These are phyloP conservation scores for Beauveria bassiana DNA, from an alignment of 2,329 filamentous ascomycete genomes.

Conservation along the genomic window DNA sequence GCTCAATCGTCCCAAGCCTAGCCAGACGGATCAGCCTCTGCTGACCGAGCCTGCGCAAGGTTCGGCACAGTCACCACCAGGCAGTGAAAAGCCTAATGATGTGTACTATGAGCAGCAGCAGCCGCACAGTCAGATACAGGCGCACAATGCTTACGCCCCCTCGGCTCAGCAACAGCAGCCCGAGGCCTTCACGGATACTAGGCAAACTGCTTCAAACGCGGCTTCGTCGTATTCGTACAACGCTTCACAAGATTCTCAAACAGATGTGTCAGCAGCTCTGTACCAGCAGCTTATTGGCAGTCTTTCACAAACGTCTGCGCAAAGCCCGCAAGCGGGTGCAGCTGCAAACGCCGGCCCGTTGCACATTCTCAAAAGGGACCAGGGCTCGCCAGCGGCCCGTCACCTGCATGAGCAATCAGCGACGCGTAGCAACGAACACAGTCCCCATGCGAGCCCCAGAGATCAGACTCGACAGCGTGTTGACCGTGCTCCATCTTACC, in stretches of 20 bases:
- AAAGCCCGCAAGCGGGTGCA: slow-evolving; percentile 20
- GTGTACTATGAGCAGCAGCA: slow-evolving; percentile 21
- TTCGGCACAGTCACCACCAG: slow-evolving; percentile 38
- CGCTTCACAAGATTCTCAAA: slow-evolving; percentile 31
- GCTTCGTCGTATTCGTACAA: slow-evolving; percentile 11
- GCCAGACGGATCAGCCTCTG: slow-evolving; percentile 42
- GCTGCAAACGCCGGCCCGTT: slow-evolving; percentile 27
- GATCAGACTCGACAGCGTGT: slow-evolving; percentile 33
- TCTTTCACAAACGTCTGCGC: slow-evolving; percentile 22
- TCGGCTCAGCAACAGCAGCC: slow-evolving; percentile 14
- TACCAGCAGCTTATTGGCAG: slow-evolving; percentile 32
- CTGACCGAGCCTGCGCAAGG: slow-evolving; percentile 31
- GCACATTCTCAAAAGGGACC: slow-evolving; percentile 45
- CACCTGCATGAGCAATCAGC: slow-evolving; percentile 32
- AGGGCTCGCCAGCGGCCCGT: slow-evolving; percentile 30
- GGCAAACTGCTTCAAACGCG: not conserved
- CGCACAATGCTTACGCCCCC: not conserved
- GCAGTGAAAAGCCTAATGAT: slow-evolving; percentile 25
- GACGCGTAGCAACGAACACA: slow-evolving; percentile 31
- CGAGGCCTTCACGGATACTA: slow-evolving; percentile 2
- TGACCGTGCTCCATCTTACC: slow-evolving; percentile 26
- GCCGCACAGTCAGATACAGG: slow-evolving; percentile 19
- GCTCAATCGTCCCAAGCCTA: slow-evolving; percentile 69
- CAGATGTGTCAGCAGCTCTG: slow-evolving; percentile 25
- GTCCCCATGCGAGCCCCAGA: slow-evolving; percentile 35